These are phyloP conservation scores for Cryphonectria nitschkei DNA, from an alignment of 2,329 filamentous ascomycete species.

Conservation along the genomic window DNA sequence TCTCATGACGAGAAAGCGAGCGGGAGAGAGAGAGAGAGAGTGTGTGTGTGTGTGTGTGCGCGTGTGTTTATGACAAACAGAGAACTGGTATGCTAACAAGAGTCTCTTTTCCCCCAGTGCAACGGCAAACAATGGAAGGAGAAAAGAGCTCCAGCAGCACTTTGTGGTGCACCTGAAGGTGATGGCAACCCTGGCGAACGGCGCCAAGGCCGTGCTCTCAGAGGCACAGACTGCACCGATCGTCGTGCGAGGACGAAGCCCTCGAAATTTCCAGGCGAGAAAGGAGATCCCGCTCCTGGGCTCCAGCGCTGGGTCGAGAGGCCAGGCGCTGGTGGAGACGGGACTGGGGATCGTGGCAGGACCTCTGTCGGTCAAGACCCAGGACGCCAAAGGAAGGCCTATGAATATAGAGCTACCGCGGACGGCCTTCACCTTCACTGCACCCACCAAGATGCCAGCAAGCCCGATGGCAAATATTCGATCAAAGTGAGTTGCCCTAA, in stretches of 20 bases:
- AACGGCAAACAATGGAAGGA: conserved; percentile 91
- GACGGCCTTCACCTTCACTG: conserved; percentile 61
- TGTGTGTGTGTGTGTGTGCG: too few relatives aligned
- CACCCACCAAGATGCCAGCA: conserved; percentile 60
- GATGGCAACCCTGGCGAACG: conserved; percentile 79
- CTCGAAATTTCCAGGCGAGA: conserved; percentile 89
- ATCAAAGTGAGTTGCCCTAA: conserved; percentile 55
- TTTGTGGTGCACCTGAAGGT: conserved; percentile 90
- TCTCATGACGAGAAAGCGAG: too few relatives aligned
- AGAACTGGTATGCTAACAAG: conserved; percentile 29
- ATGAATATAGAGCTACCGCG: conserved; percentile 60
- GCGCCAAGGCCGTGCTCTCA: conserved; percentile 78
- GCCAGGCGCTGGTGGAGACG: conserved; percentile 72
- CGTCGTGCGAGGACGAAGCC: conserved; percentile 90
- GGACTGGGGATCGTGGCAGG: conserved; percentile 64
- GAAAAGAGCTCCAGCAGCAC: conserved; percentile 95
- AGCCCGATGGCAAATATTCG: conserved; percentile 56
- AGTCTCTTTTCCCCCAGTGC: conserved; percentile 56
- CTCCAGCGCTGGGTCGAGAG: conserved; percentile 74
- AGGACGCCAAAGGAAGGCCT: conserved; percentile 55
- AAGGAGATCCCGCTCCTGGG: conserved; percentile 90
- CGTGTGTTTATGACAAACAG: not conserved
- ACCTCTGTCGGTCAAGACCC: conserved; percentile 56
- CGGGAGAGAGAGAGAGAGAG: too few relatives aligned
- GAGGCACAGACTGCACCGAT: conserved; percentile 89